These are phyloP conservation scores for Fusarium brevicatenulatum DNA, from an alignment of 2,329 filamentous ascomycete genomes.

Conservation along the genomic window DNA sequence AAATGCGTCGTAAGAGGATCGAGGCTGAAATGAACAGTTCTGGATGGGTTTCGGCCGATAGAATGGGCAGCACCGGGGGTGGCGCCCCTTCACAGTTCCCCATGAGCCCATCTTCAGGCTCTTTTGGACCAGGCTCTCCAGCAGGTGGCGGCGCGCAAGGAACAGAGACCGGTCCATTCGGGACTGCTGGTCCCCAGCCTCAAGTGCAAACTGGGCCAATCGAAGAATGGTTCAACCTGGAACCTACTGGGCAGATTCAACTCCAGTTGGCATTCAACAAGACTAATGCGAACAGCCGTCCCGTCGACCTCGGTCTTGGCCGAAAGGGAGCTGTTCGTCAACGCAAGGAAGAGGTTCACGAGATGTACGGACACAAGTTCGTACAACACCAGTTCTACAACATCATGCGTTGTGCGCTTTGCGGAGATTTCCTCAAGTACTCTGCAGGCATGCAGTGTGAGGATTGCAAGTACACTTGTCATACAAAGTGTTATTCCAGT, in stretches of 20 bases:
- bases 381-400: constrained; percentile 99
- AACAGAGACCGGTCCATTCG: constrained; percentile 45
- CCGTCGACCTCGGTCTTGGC: constrained; percentile 88
- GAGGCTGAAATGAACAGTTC: constrained; percentile 94
- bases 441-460: constrained; percentile 99
- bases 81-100: constrained; percentile 66
- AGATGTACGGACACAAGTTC: constrained; percentile 99
- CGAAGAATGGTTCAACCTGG: constrained; percentile 96
- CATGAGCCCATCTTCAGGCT: constrained; percentile 60
- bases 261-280: constrained; percentile 93
- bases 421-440: constrained; percentile 98
- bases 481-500: constrained; percentile 95
- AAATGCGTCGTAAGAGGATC: constrained; percentile 96
- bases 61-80: constrained; percentile 75
- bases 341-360: constrained; percentile 96
- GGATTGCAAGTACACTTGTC: constrained; percentile 99
- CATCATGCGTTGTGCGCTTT: constrained; percentile 99
- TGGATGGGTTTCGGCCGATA: constrained; percentile 97
- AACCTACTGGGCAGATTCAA: constrained; percentile 92
- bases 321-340: constrained; percentile 97
- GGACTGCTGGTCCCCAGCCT: constrained; percentile 55
- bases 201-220: constrained; percentile 71
- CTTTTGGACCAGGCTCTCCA: constrained; percentile 56
- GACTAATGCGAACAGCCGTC: constrained; percentile 82
- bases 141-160: constrained; percentile 54